phyloP scores from a whole-genome alignment of 768 basidiomycete genomes.

The Sutorius australiensis region DNA sequence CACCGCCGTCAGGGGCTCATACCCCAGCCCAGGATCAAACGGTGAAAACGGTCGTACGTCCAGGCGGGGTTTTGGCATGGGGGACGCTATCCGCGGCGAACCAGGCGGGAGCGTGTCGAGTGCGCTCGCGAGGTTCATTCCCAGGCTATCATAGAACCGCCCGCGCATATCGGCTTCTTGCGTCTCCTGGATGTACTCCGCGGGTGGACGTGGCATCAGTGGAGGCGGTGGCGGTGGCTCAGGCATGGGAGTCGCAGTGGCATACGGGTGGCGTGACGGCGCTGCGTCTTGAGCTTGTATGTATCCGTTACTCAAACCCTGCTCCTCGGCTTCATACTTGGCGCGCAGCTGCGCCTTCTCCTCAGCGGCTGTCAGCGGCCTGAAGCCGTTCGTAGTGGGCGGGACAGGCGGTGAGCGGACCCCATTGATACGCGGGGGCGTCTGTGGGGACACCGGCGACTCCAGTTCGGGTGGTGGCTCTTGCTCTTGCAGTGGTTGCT shows the following conservation, averaged over 20 bases:
- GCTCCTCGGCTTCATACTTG: constrained; percentile 58
- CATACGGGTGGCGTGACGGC: constrained; percentile 15
- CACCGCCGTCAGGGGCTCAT: constrained; percentile 8
- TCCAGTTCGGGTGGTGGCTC: constrained; percentile 1
- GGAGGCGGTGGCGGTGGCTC: constrained; percentile 68
- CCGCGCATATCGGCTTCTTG: constrained; percentile 67
- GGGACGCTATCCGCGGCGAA: constrained; percentile 12
- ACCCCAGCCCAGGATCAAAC: constrained; percentile 34
- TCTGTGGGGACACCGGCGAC: constrained; percentile 12
- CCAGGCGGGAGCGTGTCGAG: constrained; percentile 31
- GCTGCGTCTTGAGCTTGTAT: background rate
- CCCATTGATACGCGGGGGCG: constrained; percentile 27
- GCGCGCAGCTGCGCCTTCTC: constrained; percentile 72
- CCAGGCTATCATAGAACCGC: constrained; percentile 31
- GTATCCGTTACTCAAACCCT: constrained; percentile 24
- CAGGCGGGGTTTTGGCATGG: constrained; percentile 16
- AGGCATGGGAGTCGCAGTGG: constrained; percentile 8
- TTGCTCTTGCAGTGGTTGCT: constrained; percentile 8
- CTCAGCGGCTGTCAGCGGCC: constrained; percentile 63
- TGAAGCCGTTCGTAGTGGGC: constrained; percentile 21
- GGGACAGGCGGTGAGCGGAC: constrained; percentile 31
- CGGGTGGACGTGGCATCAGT: constrained; percentile 71
- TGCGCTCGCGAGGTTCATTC: constrained; percentile 28
- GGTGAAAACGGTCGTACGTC: constrained; percentile 48
- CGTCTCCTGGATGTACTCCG: constrained; percentile 78